phyloP scores from a whole-genome alignment of 2,329 filamentous ascomycete genomes.

The Microthyrium microscopicum region DNA sequence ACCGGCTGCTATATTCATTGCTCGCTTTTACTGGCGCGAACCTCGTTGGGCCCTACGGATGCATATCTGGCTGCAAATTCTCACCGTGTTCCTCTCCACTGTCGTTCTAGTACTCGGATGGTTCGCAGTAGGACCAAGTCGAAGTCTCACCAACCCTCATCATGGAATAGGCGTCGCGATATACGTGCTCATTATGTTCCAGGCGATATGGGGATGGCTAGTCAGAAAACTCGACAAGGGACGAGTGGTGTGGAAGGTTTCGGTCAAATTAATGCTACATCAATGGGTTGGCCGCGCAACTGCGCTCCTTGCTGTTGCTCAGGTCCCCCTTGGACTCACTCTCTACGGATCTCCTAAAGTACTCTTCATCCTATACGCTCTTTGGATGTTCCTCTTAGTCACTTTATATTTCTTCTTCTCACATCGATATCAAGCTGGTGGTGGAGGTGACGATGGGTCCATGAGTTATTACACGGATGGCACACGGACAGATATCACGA shows the following conservation, averaged over 20 bases:
- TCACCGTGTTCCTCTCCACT: constrained; percentile 50
- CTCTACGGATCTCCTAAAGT: constrained; percentile 79
- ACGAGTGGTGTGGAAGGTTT: constrained; percentile 35
- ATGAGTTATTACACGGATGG: constrained; percentile 39
- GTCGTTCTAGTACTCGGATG: constrained; percentile 60
- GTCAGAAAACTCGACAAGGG: constrained; percentile 39
- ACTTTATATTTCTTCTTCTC: constrained; percentile 65
- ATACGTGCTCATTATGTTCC: constrained; percentile 54
- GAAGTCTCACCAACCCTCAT: constrained; percentile 64
- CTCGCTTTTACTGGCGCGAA: constrained; percentile 50
- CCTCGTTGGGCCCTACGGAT: constrained; percentile 46
- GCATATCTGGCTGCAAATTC: constrained; percentile 58
- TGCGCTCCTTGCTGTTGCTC: constrained; percentile 66
- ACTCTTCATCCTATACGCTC: constrained; percentile 69
- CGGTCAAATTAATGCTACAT: constrained; percentile 52
- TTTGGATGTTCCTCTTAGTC: constrained; percentile 60
- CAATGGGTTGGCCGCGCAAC: constrained; percentile 72
- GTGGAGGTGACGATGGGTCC: constrained; percentile 37
- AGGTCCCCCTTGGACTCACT: constrained; percentile 77
- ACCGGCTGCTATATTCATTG: constrained; percentile 56
- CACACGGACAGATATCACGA: constrained; percentile 32
- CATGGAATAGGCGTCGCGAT: constrained; percentile 71
- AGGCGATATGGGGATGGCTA: constrained; percentile 52
- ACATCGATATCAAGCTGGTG: constrained; percentile 45
- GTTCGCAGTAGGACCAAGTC: constrained; percentile 57